Evolutionary conservation across 306 rosid species (phyloP).

Genomic region (Pueraria montana): DNA sequence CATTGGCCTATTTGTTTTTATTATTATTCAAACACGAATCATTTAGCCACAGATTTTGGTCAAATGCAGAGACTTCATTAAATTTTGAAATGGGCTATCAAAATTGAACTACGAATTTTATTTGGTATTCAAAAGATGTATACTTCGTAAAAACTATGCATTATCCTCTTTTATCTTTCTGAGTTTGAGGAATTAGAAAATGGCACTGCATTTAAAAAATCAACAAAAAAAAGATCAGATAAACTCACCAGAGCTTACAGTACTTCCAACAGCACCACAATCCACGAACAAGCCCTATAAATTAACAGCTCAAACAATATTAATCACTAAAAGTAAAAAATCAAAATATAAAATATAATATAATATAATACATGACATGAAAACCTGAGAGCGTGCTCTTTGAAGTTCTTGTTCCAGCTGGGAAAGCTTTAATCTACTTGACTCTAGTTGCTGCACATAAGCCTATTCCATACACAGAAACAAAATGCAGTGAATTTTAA

Average conservation of each 20-base stretch:
- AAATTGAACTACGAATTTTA: slow-evolving; percentile 48
- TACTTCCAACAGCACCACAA: slow-evolving; percentile 70
- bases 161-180: slow-evolving; percentile 18
- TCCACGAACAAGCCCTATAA: slow-evolving; percentile 76
- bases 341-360: background rate
- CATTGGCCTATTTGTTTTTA: background rate
- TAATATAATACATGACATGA: background rate
- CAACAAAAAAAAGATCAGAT: background rate
- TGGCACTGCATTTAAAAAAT: slow-evolving; percentile 4
- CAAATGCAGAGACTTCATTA: slow-evolving; percentile 33
- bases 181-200: background rate
- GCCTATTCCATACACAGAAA: slow-evolving; percentile 58
- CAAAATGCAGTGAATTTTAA: slow-evolving; percentile 3
- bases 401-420: slow-evolving; percentile 96
- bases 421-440: slow-evolving; percentile 87
- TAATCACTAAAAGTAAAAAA: slow-evolving; percentile 3
- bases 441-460: slow-evolving; percentile 91
- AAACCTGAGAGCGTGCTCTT: slow-evolving; percentile 89
- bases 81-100: slow-evolving; percentile 24
- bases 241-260: slow-evolving; percentile 78
- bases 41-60: slow-evolving; percentile 42
- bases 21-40: slow-evolving; percentile 40
- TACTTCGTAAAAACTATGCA: background rate
- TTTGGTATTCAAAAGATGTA: slow-evolving; percentile 17
- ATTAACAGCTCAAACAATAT: slow-evolving; percentile 27